Evolutionary conservation across 192 early-diverging fungal species (phyloP), one percentile per base, ranked within the genome.

Genomic region (Diversispora epigaea): DNA sequence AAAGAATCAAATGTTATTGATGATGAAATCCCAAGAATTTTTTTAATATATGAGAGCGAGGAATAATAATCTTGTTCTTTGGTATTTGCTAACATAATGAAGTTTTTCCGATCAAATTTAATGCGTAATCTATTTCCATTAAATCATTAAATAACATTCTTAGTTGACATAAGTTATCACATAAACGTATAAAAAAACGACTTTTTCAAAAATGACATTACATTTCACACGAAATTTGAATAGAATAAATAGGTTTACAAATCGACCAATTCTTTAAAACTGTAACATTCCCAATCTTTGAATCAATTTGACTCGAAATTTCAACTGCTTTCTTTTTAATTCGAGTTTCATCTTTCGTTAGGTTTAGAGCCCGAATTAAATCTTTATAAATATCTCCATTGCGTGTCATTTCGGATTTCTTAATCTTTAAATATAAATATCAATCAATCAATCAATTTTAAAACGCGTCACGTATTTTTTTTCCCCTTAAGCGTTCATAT

Each of bases 221-320:
- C 67, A 39, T 47, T 68, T 68, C 67, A n/a, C 67, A 68, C 12
- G 67, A 44, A 32, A 68, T 50, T 8, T 68, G 67, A 39, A 68
- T 49, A 32, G 32, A 46, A 25, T 41, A 22, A 8, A 50, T 21
- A 32, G 67, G 67, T 49, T 68, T 68, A 49, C 67, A 68, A 49
- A 21, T 68, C 15, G 22, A 14, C 45, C 67, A 47, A 52, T 68
- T 7, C 32, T 44, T 39, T 9, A 68, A 40, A 17, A 32, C 25
- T 43, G 12, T 32, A 0, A 39, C 40, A 41, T 40, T 22, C 6
- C 49, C 49, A 17, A 63, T 63, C 39, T 63, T 63, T 7, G 25
- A 17, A 43, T 63, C 61, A 11, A 63, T 39, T 63, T 63, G 25
- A 1, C 17, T 63, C 4, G 25, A 39, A 15, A 63, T 12, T 43